Conservation (phyloP, 2,329 filamentous ascomycete genomes). For the Pseudogymnoascus sp. region DNA sequence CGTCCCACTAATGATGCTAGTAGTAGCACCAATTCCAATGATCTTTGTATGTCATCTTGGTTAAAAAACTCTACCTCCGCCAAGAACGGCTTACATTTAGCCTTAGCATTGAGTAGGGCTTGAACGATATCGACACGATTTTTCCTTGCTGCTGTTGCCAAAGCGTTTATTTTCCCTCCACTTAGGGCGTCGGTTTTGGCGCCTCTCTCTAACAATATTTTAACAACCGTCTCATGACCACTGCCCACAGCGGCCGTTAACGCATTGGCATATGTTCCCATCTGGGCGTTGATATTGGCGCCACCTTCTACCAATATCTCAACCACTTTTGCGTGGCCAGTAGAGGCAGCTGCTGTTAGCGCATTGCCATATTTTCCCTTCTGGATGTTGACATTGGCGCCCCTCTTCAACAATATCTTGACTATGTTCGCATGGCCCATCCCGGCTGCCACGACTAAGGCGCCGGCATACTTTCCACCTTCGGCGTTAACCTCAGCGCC, state of each 20-base stretch:
- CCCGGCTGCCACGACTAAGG: no score
- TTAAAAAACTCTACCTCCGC: not conserved
- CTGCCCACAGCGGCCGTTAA: not conserved
- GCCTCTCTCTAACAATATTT: slow-evolving; percentile 16
- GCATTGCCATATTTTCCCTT: not conserved
- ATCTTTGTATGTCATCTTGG: no score
- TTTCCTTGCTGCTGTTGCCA: not conserved
- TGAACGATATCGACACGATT: slow-evolving; percentile 29
- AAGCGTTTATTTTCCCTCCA: not conserved
- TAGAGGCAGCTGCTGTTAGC: not conserved
- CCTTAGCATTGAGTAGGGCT: slow-evolving; percentile 16
- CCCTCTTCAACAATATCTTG: not conserved
- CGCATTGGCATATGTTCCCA: not conserved
- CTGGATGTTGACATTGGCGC: not conserved
- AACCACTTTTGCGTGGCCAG: slow-evolving; percentile 29
- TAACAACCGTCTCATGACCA: no score
- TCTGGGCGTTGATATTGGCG: slow-evolving; percentile 12
- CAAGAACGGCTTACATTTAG: not conserved
- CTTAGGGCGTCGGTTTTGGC: slow-evolving; percentile 12
- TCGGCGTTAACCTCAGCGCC: not conserved
- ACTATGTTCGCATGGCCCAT: not conserved
- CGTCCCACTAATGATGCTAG: not conserved
- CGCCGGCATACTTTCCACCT: not conserved
- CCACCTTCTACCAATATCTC: slow-evolving; percentile 17
- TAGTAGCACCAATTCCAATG: not conserved